phyloP scores from a whole-genome alignment of 192 early-diverging fungal genomes.

The Haplosporangium gracile region DNA sequence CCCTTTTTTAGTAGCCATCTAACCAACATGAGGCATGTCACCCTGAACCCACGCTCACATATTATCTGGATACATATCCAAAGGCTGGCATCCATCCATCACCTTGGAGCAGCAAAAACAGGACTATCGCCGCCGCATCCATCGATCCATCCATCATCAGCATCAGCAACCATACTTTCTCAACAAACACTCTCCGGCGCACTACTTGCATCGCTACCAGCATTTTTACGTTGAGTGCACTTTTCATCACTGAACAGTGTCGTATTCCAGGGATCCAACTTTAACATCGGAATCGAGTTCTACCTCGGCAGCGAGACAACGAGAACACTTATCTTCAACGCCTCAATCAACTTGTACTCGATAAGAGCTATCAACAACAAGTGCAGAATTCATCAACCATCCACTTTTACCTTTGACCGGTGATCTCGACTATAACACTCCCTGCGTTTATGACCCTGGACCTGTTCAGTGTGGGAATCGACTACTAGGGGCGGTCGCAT shows the following conservation, averaged over 20 bases:
- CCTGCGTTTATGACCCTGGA: background rate
- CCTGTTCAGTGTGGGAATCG: background rate
- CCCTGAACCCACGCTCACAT: background rate
- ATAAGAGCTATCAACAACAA: background rate
- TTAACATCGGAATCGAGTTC: background rate
- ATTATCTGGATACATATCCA: background rate
- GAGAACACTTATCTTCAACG: background rate
- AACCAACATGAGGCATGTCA: conserved; percentile 54
- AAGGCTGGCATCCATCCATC: background rate
- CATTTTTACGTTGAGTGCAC: background rate
- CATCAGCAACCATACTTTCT: background rate
- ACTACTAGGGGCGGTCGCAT: background rate
- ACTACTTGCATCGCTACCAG: background rate
- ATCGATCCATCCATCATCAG: conserved; percentile 41
- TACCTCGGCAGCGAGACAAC: background rate
- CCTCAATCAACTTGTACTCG: background rate
- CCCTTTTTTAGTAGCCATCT: conserved; percentile 58
- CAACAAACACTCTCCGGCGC: background rate
- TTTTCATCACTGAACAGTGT: background rate
- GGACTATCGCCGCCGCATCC: background rate
- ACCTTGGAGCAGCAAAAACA: background rate
- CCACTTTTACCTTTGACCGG: background rate
- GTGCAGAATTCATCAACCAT: background rate
- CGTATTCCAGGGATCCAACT: background rate
- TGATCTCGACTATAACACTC: background rate